phyloP scores from a whole-genome alignment of 495 filamentous ascomycete genomes.

The Podospora comata region DNA sequence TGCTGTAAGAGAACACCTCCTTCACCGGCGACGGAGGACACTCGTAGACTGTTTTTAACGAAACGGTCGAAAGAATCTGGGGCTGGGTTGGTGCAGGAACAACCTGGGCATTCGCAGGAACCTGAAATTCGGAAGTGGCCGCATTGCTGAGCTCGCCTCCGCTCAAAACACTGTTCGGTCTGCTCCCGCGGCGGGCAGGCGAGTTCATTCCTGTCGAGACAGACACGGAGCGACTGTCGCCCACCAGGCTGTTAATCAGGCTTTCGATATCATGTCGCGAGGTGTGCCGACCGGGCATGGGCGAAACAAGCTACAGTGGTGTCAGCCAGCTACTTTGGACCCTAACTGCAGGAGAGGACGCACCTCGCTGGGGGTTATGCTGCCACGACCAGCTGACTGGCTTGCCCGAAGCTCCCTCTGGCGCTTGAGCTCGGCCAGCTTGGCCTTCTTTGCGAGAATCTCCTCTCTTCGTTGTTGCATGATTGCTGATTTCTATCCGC shows the following conservation, averaged over 20 bases:
- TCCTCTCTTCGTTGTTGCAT: slow-evolving; percentile 90
- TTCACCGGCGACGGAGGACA: slow-evolving; percentile 66
- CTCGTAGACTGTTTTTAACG: slow-evolving; percentile 71
- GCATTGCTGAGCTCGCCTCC: slow-evolving; percentile 69
- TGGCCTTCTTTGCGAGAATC: slow-evolving; percentile 89
- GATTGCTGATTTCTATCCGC: slow-evolving; percentile 37
- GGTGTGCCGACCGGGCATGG: slow-evolving; percentile 65
- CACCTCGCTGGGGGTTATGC: slow-evolving; percentile 53
- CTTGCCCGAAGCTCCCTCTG: slow-evolving; percentile 78
- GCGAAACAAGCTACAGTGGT: slow-evolving; percentile 56
- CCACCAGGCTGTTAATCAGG: slow-evolving; percentile 74
- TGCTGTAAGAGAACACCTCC: slow-evolving; percentile 90
- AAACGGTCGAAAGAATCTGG: slow-evolving; percentile 57
- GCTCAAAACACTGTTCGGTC: slow-evolving; percentile 81
- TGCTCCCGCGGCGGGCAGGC: slow-evolving; percentile 64
- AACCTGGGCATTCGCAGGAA: slow-evolving; percentile 38
- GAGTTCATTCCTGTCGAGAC: slow-evolving; percentile 62
- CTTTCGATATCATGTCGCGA: slow-evolving; percentile 77
- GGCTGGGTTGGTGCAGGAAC: slow-evolving; percentile 30
- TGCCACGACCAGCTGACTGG: slow-evolving; percentile 65
- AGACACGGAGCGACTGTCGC: slow-evolving; percentile 70
- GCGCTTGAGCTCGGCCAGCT: slow-evolving; percentile 90
- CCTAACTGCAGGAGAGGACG: slow-evolving; percentile 28
- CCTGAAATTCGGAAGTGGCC: slow-evolving; percentile 54
- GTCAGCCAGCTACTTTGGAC: slow-evolving; percentile 16